Evolutionary conservation across 2,329 filamentous ascomycete genomes (phyloP).

Genomic region (Sclerotinia minor): DNA sequence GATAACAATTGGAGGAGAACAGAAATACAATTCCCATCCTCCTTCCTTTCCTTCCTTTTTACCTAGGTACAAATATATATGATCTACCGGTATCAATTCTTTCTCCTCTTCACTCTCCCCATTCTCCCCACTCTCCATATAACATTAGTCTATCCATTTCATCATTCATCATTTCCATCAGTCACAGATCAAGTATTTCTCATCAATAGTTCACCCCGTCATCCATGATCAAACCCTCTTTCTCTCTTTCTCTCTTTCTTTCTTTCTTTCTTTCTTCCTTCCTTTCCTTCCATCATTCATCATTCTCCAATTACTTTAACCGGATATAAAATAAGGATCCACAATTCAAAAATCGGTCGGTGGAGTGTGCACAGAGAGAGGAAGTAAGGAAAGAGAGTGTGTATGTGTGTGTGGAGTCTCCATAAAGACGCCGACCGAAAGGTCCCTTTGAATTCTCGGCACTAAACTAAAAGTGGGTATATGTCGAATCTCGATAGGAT

Average conservation of each 20-base stretch:
- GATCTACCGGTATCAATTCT: background rate
- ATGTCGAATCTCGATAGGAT: too few species aligned
- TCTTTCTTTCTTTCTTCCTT: too few species aligned
- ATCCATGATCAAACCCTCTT: too few species aligned
- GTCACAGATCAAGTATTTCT: background rate
- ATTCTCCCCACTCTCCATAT: background rate
- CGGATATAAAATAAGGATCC: background rate
- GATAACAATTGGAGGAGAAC: too few species aligned
- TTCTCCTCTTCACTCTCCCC: background rate
- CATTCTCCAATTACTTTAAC: too few species aligned
- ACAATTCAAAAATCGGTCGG: background rate
- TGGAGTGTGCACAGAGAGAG: background rate
- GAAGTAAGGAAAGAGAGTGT: too few species aligned
- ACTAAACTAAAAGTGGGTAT: slow-evolving; percentile 6
- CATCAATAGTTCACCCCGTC: too few species aligned
- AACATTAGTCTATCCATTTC: background rate
- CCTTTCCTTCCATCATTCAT: too few species aligned
- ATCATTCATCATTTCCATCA: slow-evolving; percentile 13
- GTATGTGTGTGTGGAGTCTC: slow-evolving; percentile 15
- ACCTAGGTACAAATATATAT: background rate
- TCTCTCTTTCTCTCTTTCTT: too few species aligned
- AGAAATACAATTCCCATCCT: too few species aligned
- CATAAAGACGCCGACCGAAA: slow-evolving; percentile 15
- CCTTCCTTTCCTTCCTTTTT: background rate
- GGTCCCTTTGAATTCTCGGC: background rate